Conservation (phyloP, 176 grass and related monocot species). For the Aegilops longissima region DNA sequence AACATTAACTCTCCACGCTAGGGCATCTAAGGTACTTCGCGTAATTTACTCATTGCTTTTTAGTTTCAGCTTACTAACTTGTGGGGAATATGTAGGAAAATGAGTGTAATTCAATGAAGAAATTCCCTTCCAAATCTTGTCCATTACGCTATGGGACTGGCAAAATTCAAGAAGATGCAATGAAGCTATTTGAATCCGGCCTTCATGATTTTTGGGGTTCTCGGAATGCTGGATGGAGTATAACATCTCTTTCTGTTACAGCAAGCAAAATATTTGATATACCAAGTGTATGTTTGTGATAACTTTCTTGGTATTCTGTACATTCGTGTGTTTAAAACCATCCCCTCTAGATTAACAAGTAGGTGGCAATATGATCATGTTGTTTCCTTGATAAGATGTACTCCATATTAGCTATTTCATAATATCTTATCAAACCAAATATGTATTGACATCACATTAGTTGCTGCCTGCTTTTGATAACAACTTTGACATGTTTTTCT, state of each 20-base stretch:
- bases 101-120: slow-evolving; percentile 46
- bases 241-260: slow-evolving; percentile 86
- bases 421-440: not conserved
- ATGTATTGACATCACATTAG: not conserved
- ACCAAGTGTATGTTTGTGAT: slow-evolving; percentile 57
- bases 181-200: slow-evolving; percentile 75
- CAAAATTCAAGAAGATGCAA: slow-evolving; percentile 96
- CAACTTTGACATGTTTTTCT: not conserved
- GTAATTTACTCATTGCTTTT: not conserved
- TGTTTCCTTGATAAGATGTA: slow-evolving; percentile 1
- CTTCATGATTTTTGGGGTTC: slow-evolving; percentile 85
- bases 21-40: slow-evolving; percentile 69
- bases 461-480: not conserved
- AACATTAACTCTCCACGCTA: slow-evolving; percentile 77
- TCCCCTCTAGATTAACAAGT: not conserved
- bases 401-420: not conserved
- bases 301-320: slow-evolving; percentile 2
- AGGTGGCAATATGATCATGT: not conserved
- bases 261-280: slow-evolving; percentile 94
- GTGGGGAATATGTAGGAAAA: slow-evolving; percentile 33
- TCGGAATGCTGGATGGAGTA: slow-evolving; percentile 69
- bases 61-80: not conserved
- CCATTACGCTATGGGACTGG: slow-evolving; percentile 80
- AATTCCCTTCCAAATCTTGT: slow-evolving; percentile 97
- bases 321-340: not conserved